Evolutionary conservation across 441 rosid genomes (phyloP).

Genomic region (Pelargonium australe): DNA sequence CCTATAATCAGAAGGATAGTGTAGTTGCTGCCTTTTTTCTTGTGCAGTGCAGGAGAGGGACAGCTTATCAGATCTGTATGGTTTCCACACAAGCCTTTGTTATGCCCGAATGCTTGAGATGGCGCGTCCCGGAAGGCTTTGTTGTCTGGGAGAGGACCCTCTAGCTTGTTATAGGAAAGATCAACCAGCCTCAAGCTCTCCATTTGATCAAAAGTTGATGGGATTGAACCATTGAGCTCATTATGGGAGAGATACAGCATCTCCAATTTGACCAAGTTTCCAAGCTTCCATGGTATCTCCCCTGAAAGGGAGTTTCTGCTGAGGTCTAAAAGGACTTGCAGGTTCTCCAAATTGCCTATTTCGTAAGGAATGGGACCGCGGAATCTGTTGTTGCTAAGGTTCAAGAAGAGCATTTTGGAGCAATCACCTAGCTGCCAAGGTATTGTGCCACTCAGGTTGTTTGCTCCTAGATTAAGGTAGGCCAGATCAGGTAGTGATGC

Average conservation of each 20-base stretch:
- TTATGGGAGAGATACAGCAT: slow-evolving; percentile 31
- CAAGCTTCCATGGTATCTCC: slow-evolving; percentile 29
- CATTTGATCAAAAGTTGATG: slow-evolving; percentile 22
- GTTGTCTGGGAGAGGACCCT: slow-evolving; percentile 37
- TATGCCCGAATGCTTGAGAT: slow-evolving; percentile 23
- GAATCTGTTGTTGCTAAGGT: slow-evolving; percentile 32
- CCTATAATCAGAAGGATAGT: slow-evolving; percentile 12
- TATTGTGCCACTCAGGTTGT: slow-evolving; percentile 27
- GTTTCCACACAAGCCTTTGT: slow-evolving; percentile 34
- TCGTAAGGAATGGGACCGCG: slow-evolving; percentile 24
- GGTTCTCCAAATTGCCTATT: slow-evolving; percentile 22
- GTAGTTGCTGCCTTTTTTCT: neutral
- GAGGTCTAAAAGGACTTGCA: slow-evolving; percentile 26
- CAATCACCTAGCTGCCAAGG: slow-evolving; percentile 29
- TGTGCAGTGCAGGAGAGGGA: slow-evolving; percentile 1
- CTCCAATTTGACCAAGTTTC: slow-evolving; percentile 22
- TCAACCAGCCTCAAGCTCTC: slow-evolving; percentile 24
- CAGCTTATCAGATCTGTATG: slow-evolving; percentile 18
- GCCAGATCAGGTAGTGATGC: slow-evolving; percentile 15
- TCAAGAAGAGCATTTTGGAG: slow-evolving; percentile 28
- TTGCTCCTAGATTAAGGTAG: slow-evolving; percentile 31
- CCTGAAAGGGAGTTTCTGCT: slow-evolving; percentile 27
- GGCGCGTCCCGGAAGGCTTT: slow-evolving; percentile 27
- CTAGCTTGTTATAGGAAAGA: slow-evolving; percentile 30
- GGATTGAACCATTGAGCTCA: slow-evolving; percentile 26